phyloP scores from a whole-genome alignment of 352 stramenopile genomes.

The Phytophthora palmivora region DNA sequence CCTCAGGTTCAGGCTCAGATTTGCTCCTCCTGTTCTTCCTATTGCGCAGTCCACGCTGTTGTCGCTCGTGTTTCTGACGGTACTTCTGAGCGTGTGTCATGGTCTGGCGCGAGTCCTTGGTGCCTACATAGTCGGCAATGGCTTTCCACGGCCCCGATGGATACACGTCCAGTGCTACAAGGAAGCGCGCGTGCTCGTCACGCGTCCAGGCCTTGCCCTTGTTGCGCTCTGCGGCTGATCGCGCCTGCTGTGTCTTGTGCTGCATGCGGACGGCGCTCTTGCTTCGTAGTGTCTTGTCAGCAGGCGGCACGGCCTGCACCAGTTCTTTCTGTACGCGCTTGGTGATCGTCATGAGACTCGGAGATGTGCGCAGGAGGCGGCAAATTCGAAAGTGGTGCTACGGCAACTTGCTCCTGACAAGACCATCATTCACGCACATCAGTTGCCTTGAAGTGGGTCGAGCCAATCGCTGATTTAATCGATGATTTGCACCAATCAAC shows the following conservation, averaged over 20 bases:
- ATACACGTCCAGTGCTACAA: constrained; percentile 58
- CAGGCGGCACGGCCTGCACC: constrained; percentile 43
- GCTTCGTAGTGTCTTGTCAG: constrained; percentile 27
- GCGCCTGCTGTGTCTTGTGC: constrained; percentile 17
- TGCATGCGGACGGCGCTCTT: constrained; percentile 8
- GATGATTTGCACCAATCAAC: constrained; percentile 2
- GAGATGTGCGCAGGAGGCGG: neutral
- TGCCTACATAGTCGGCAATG: constrained; percentile 66
- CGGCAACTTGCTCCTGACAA: constrained; percentile 7
- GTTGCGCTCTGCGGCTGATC: constrained; percentile 45
- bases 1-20: constrained; percentile 9
- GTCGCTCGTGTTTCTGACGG: constrained; percentile 73
- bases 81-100: constrained; percentile 87
- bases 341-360: constrained; percentile 56
- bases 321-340: constrained; percentile 65
- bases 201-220: constrained; percentile 66
- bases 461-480: constrained; percentile 8
- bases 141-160: constrained; percentile 67
- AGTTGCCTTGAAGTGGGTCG: constrained; percentile 9
- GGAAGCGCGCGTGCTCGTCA: constrained; percentile 64
- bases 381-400: constrained; percentile 32
- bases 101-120: constrained; percentile 92
- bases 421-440: constrained; percentile 28
- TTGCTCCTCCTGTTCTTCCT: constrained; percentile 34
- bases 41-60: constrained; percentile 55